Conservation (phyloP, 1,139 yeast species). For the Taphrina pruni region DNA sequence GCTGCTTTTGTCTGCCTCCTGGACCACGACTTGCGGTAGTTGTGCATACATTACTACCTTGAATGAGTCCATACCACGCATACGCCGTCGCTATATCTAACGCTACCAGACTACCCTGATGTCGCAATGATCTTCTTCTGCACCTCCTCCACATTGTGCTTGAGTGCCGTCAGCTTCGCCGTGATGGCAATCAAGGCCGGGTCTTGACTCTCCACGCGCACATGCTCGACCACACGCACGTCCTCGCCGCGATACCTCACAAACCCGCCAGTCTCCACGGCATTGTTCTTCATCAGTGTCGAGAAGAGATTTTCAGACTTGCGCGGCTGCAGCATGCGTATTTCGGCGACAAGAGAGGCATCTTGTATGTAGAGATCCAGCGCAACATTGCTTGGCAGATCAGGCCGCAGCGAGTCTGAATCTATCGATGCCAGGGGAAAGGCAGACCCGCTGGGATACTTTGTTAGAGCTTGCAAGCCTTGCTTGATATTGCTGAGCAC, state of each 20-base stretch:
- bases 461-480: conserved; percentile 11
- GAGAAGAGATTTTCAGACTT: conserved; percentile 4
- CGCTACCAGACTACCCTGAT: neutral
- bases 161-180: conserved; percentile 53
- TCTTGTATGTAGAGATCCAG: conserved; percentile 37
- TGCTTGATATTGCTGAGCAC: conserved; percentile 13
- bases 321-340: conserved; percentile 27
- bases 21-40: too few relatives aligned
- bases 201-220: conserved; percentile 56
- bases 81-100: neutral
- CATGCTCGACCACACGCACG: conserved; percentile 54
- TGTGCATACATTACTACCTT: too few relatives aligned
- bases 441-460: conserved; percentile 6
- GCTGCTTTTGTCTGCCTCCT: too few relatives aligned
- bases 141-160: conserved; percentile 33
- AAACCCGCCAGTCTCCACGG: conserved; percentile 27
- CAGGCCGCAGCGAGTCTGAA: conserved; percentile 24
- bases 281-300: neutral
- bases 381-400: conserved; percentile 27
- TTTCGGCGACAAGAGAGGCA: conserved; percentile 33
- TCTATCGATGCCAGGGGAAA: conserved; percentile 30
- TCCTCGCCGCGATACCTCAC: conserved; percentile 43
- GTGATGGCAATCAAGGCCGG: conserved; percentile 57
- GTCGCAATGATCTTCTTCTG: conserved; percentile 29
- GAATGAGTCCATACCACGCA: too few relatives aligned